Base-by-base conservation (phyloP, 306 rosid species). In the Vachellia pachyceras region DNA sequence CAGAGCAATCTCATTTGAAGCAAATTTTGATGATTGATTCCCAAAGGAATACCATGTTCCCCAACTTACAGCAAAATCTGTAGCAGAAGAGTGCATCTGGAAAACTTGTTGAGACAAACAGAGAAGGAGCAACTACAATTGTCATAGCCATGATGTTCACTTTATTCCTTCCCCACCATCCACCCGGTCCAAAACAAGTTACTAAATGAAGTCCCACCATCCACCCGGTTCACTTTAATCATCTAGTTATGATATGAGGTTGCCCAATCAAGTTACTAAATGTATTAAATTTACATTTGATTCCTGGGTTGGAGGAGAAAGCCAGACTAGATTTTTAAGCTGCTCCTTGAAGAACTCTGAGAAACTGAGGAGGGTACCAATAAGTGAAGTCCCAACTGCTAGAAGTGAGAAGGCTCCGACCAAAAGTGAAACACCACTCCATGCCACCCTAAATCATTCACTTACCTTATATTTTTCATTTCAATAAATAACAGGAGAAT, bases 261-360 rank as follows among this genome's bases (percentile, higher is more conserved):
- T 82, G 41, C 41, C 44, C 54, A 42, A 68, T 41, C 22, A 54
- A 54, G 54, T 54, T 42, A 23, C 58, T 57, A 47, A 63, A 72
- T 54, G 69, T 33, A 10, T 41, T 75, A 33, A 68, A 41, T 68
- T 39, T 63, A 83, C 85, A 66, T 74, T 69, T 60, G 83, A 50
- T 61, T 67, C 69, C 77, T 81, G 72, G 37, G 78, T 78, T 36
- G 82, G 65, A 73, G 90, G 35, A 78, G 78, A 77, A 77, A 35
- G 46, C 80, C 63, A 79, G 7, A 79, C 64, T 76, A 80, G n/a
- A 54, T 69, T 77, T 13, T 57, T 78, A 36, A 92, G 88, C 81
- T 91, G 97, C 85, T 91, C 95, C 85, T 89, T 92, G 82, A 88
- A 92, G 83, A 93, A 93, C 82, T 84, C 92, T 61, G 85, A 91